These are phyloP conservation scores for Cyberlindnera mycetangii DNA, from an alignment of 805 yeast species.

Conservation along the genomic window DNA sequence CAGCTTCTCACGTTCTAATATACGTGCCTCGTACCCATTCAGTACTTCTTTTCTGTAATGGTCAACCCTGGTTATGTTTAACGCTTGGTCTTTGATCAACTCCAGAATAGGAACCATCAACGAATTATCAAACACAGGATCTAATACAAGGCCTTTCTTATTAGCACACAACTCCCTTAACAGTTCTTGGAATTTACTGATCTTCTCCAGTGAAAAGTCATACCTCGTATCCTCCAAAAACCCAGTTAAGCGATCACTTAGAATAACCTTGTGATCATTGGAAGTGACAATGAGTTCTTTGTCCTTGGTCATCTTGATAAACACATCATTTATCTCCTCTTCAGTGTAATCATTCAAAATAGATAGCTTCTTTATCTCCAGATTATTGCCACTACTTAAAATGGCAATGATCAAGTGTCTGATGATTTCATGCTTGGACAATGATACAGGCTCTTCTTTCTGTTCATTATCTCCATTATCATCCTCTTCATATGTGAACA, in stretches of 20 bases:
- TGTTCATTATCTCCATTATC: too few species aligned
- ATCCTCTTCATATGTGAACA: slow-evolving; percentile 37
- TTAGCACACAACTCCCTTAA: slow-evolving; percentile 40
- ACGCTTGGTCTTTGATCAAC: slow-evolving; percentile 39
- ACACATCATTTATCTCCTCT: slow-evolving; percentile 46
- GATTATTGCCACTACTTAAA: slow-evolving; percentile 27
- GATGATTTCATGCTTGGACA: slow-evolving; percentile 21
- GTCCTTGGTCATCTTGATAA: slow-evolving; percentile 43
- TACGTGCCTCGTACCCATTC: slow-evolving; percentile 71
- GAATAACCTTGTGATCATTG: slow-evolving; percentile 40
- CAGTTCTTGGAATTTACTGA: slow-evolving; percentile 43
- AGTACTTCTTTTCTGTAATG: slow-evolving; percentile 45
- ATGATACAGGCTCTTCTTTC: too few species aligned
- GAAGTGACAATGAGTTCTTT: slow-evolving; percentile 50
- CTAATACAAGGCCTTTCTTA: slow-evolving; percentile 52
- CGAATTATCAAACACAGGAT: slow-evolving; percentile 55
- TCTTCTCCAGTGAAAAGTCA: slow-evolving; percentile 38
- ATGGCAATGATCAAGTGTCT: slow-evolving; percentile 35
- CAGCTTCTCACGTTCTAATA: slow-evolving; percentile 62
- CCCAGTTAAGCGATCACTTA: slow-evolving; percentile 28
- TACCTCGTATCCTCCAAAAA: slow-evolving; percentile 30
- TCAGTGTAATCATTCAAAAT: slow-evolving; percentile 39
- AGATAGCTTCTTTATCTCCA: slow-evolving; percentile 29
- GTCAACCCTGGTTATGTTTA: slow-evolving; percentile 53
- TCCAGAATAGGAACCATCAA: slow-evolving; percentile 63